These are phyloP conservation scores for Paragyromitra xinjiangensis DNA, from an alignment of 495 filamentous ascomycete species.

Conservation along the genomic window DNA sequence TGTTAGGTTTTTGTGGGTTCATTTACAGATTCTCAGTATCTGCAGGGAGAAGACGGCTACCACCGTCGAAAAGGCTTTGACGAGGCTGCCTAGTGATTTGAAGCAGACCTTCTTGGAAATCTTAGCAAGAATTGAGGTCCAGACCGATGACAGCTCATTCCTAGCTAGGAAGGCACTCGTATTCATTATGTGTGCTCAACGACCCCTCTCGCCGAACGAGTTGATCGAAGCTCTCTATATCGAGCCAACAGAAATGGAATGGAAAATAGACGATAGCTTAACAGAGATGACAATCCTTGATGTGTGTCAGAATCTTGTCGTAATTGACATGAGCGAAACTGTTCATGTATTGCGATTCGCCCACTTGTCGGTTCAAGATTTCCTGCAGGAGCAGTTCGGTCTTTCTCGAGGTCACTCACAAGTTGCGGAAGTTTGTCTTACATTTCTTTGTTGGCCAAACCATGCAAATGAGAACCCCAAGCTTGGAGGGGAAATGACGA, in stretches of 20 bases:
- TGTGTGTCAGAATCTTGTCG: slow-evolving; percentile 26
- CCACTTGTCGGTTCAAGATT: slow-evolving; percentile 37
- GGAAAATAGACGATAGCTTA: background rate
- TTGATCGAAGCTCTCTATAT: slow-evolving; percentile 12
- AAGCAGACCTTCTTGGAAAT: slow-evolving; percentile 1
- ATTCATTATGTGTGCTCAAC: slow-evolving; percentile 15
- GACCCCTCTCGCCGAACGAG: slow-evolving; percentile 17
- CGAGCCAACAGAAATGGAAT: background rate
- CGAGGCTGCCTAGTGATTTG: background rate
- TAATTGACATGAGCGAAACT: slow-evolving; percentile 4
- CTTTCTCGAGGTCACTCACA: background rate
- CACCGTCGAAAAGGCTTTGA: slow-evolving; percentile 1
- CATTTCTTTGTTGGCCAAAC: background rate
- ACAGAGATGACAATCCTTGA: background rate
- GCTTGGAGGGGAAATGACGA: background rate
- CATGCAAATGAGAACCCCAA: background rate
- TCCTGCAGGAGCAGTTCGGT: background rate
- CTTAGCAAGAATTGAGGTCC: background rate
- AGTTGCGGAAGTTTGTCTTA: slow-evolving; percentile 18
- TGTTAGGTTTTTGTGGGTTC: slow-evolving; percentile 27
- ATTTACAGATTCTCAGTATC: slow-evolving; percentile 18
- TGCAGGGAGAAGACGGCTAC: slow-evolving; percentile 10
- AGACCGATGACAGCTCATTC: background rate
- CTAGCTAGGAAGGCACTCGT: slow-evolving; percentile 12
- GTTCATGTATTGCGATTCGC: slow-evolving; percentile 22